Evolutionary conservation across 1,284 basidiomycete species (phyloP).

Genomic region (Moniliophthora roreri): DNA sequence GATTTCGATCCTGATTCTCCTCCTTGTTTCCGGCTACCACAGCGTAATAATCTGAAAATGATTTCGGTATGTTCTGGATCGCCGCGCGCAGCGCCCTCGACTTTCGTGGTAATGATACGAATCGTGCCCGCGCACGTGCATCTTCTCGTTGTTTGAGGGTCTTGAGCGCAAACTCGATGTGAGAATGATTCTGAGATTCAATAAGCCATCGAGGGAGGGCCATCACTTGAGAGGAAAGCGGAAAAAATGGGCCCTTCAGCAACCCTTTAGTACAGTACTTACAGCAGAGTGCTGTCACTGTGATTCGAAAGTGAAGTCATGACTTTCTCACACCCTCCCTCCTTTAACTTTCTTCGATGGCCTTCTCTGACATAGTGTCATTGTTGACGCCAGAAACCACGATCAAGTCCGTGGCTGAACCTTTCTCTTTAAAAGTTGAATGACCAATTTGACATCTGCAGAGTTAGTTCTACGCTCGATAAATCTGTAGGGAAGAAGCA

Average conservation of each 20-base stretch:
- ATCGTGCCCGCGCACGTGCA: slow-evolving; percentile 4
- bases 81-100: background rate
- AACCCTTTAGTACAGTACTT: background rate
- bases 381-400: slow-evolving; percentile 45
- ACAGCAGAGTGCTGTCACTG: background rate
- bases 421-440: slow-evolving; percentile 7
- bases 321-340: background rate
- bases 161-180: slow-evolving; percentile 8
- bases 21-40: slow-evolving; percentile 45
- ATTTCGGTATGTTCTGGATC: background rate
- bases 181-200: slow-evolving; percentile 1
- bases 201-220: slow-evolving; percentile 10
- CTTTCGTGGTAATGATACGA: background rate
- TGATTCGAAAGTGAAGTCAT: background rate
- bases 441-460: slow-evolving; percentile 26
- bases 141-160: slow-evolving; percentile 11
- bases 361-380: slow-evolving; percentile 18
- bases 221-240: background rate
- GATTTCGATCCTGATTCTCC: slow-evolving; percentile 52
- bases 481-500: slow-evolving; percentile 72
- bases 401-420: slow-evolving; percentile 45
- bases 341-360: slow-evolving; percentile 2
- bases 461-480: slow-evolving; percentile 84
- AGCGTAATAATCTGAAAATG: slow-evolving; percentile 50
- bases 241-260: background rate